Evolutionary conservation across 192 early-diverging fungal genomes (phyloP).

Genomic region (Blastocladiella britannica): DNA sequence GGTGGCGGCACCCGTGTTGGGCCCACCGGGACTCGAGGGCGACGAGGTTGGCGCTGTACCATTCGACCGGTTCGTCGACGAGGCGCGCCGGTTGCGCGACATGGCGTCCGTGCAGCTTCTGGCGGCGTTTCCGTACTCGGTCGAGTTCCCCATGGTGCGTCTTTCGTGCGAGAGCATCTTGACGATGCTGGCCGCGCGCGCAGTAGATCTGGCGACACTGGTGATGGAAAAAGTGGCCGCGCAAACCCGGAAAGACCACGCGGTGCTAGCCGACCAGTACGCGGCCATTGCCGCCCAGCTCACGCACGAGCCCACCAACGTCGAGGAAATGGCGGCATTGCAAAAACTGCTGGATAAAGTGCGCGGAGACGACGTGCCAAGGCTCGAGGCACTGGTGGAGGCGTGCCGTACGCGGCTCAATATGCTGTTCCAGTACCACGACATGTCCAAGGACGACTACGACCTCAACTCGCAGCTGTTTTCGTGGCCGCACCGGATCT

Average conservation of each 20-base stretch:
- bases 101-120: constrained; percentile 17
- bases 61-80: neutral
- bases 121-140: constrained; percentile 28
- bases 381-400: constrained; percentile 30
- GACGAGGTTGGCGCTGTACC: neutral
- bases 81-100: constrained; percentile 9
- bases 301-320: constrained; percentile 20
- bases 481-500: constrained; percentile 31
- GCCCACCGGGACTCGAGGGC: neutral
- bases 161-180: constrained; percentile 31
- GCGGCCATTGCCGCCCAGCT: constrained; percentile 24
- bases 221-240: constrained; percentile 24
- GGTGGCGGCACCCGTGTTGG: neutral
- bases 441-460: constrained; percentile 31
- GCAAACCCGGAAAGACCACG: constrained; percentile 12
- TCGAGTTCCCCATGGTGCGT: constrained; percentile 28
- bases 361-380: constrained; percentile 15
- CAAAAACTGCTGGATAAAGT: constrained; percentile 31
- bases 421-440: constrained; percentile 33
- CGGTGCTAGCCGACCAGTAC: constrained; percentile 13
- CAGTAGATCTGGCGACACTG: constrained; percentile 16
- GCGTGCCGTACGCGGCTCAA: constrained; percentile 37
- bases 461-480: constrained; percentile 33
- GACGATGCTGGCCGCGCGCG: constrained; percentile 19
- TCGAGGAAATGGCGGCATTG: constrained; percentile 36